Base-by-base conservation (phyloP, 2,329 filamentous ascomycete genomes). In the Claviceps africana region DNA sequence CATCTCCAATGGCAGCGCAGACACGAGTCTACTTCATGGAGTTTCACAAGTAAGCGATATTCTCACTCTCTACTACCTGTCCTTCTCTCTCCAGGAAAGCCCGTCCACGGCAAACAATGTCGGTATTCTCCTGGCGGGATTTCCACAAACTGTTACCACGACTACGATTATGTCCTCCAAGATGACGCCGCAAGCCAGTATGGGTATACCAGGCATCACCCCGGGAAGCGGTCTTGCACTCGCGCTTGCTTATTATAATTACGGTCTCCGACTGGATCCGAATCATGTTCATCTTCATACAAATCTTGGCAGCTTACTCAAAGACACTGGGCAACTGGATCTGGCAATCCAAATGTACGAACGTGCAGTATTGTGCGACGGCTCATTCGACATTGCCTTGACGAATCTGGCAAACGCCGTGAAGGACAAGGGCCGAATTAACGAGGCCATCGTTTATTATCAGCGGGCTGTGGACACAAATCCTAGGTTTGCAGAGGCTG, bases 51-150 rank as follows among this genome's bases (percentile, higher is more conserved):
- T 97, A 25, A 82, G 88, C 43, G 93, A 98, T 62, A 97, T 98
- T 39, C 70, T 98, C 37, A 88, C 90, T 1, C 77, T 98, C 13
- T 98, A 98, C 66, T 98, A 98, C 62, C 75, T 98, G 2, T 98
- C 93, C 0, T 72, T 98, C 3, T 95, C 93, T 0, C 75, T 98
- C 2, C 93, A 96, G 57, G 90, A 93, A 47, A 97, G 93, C 61
- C 93, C 93, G 2, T 98, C 93, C 0, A 98, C 93, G 0, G 93
- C 93, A 0, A 98, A 98, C 65, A 98, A 98, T 64, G 90, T 98
- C 13, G 93, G 93, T 3, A 98, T 98, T 52, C 75, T 98, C 30
- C 79, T 98, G n/a, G 93, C 93, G 5, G 88, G 93, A 53, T 86
- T 97, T 21, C 93, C 95, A 62, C 89, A 95, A 53, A 54, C 64